Base-by-base conservation (phyloP, 2,329 filamentous ascomycete species). In the Colletotrichum nymphaeae region DNA sequence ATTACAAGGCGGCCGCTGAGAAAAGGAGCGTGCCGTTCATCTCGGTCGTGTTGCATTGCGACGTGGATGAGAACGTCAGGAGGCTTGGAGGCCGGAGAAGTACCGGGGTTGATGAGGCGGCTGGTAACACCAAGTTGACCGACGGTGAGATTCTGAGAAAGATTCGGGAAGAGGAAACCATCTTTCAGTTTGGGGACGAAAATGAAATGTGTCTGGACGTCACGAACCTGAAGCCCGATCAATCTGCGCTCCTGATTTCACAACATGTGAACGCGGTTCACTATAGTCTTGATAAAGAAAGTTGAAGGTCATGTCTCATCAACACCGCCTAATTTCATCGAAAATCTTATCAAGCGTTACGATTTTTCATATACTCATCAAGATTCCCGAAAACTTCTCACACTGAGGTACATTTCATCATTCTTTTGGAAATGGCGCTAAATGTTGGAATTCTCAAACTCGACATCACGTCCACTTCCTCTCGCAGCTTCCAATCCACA, bases 401-500 rank as follows among this genome's bases (percentile, higher is more conserved):
- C 19, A 22, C 3, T n/a, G n/a, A 26, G 26, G 26, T 26, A 26
- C 8, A 9, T 19, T 4, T 5, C 19, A 22, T 49, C 19, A 49
- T 49, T 8, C 19, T 49, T 9, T 3, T 4, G 19, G 42, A n/a
- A 9, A 49, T 4, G 42, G 8, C 42, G 8, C 19, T 3, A n/a
- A 49, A n/a, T 0, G 7, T n/a, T 42, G 7, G 12, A 7, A 22
- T 19, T 37, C 12, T 55, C n/a, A 26, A 26, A 30, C 52, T 63
- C n/a, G 22, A 16, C 22, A 19, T 67, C 42, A 73, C 16, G 14
- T 37, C 80, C 83, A 84, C 58, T 78, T 81, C 55, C 84, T 82
- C 78, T 88, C 86, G 75, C 82, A 86, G 26, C 81, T 78, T 2
- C 84, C 87, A 63, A 83, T 78, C 86, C 86, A 88, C 63, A 80